Evolutionary conservation across 371 early-diverging fungal species (phyloP).

Genomic region (Encephalitozoon cuniculi): DNA sequence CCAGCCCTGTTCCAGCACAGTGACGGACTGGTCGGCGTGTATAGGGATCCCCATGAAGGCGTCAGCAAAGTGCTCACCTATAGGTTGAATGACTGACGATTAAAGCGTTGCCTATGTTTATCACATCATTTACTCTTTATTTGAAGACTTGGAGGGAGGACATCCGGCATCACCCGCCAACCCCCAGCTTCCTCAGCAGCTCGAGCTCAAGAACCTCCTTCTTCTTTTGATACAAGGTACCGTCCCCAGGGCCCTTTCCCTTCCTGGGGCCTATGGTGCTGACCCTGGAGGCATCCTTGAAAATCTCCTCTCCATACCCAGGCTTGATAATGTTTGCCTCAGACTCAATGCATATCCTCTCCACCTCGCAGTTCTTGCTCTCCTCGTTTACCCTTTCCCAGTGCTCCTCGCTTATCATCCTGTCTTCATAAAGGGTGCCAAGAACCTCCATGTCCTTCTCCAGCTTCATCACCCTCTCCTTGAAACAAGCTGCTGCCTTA

Average conservation of each 20-base stretch:
- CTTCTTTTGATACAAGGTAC: not conserved
- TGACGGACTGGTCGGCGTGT: conserved; percentile 86
- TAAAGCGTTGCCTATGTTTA: not conserved
- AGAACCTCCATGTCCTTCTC: conserved; percentile 31
- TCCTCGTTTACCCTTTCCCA: conserved; percentile 16
- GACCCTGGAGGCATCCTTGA: not conserved
- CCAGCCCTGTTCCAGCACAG: conserved; percentile 81
- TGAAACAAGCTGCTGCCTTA: not conserved
- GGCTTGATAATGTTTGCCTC: conserved; percentile 11
- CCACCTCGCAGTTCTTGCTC: conserved; percentile 6
- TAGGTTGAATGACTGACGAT: not conserved
- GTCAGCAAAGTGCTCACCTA: conserved; percentile 30
- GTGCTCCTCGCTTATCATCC: conserved; percentile 25
- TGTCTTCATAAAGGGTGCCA: conserved; percentile 5
- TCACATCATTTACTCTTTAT: not conserved
- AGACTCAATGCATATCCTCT: conserved; percentile 26
- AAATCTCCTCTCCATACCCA: not conserved
- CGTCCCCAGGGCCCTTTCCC: not conserved
- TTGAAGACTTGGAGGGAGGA: not conserved
- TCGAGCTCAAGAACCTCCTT: not conserved
- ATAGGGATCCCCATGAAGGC: conserved; percentile 59
- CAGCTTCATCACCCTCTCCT: not conserved
- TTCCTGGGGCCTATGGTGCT: not conserved
- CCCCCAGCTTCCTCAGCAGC: not conserved
- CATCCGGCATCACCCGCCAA: not conserved